A percentile compares a stretch with the other conserved stretches of the same genome.
phyloP scores from a whole-genome alignment of 2,329 filamentous ascomycete genomes.

The Aspergillus ochraceus region DNA sequence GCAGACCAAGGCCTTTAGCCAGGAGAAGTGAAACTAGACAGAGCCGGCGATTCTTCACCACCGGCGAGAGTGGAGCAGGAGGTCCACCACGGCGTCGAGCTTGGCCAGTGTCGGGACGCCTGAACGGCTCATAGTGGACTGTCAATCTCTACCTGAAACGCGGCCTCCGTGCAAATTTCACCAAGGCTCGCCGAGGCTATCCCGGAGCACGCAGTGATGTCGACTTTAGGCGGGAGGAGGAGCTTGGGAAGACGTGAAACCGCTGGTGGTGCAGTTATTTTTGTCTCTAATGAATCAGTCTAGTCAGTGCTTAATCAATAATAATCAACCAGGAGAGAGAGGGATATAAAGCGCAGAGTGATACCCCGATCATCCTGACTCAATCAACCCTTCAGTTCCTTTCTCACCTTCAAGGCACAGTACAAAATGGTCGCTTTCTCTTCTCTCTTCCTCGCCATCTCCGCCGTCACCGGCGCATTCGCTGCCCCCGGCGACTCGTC shows the following conservation, averaged over 20 bases:
- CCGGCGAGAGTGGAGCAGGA: neutral
- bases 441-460: slow-evolving; percentile 10
- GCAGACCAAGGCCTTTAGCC: neutral
- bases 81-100: neutral
- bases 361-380: neutral
- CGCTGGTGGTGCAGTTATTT: neutral
- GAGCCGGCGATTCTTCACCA: neutral
- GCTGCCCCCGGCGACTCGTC: slow-evolving; percentile 7
- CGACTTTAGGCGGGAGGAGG: too few species aligned
- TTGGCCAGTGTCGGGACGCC: neutral
- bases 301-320: neutral
- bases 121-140: neutral
- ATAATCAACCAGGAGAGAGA: neutral
- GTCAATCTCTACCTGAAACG: neutral
- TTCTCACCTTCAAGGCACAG: neutral
- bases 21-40: neutral
- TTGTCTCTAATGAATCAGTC: neutral
- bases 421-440: slow-evolving; percentile 14
- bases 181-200: neutral
- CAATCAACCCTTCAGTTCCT: neutral
- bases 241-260: neutral
- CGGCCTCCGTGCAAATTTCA: neutral
- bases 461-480: slow-evolving; percentile 8
- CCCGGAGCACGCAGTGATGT: too few species aligned
- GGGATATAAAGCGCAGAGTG: neutral